These are phyloP conservation scores for Candida hungchunana DNA, from an alignment of 805 yeast genomes.

Conservation along the genomic window DNA sequence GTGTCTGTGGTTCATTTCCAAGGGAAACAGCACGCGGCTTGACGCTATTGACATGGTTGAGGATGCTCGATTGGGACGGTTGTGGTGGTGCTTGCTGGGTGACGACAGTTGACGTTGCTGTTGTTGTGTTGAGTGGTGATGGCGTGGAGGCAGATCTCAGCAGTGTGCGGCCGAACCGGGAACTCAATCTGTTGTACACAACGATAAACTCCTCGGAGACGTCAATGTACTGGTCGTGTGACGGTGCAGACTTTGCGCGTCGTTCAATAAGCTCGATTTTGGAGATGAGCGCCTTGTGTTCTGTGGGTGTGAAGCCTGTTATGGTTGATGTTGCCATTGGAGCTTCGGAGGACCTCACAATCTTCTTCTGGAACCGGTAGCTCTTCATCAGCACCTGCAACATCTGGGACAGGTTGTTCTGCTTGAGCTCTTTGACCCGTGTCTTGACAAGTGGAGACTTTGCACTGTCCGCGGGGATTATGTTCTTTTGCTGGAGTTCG, in stretches of 20 bases:
- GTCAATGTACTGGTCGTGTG: constrained; percentile 1
- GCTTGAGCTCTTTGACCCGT: constrained; percentile 12
- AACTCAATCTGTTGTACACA: constrained; percentile 7
- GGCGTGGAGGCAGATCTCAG: constrained; percentile 1
- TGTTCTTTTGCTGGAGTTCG: constrained; percentile 21
- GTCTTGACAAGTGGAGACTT: constrained; percentile 9
- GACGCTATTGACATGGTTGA: constrained; percentile 1
- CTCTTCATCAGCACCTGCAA: constrained; percentile 13
- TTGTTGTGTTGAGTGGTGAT: not conserved
- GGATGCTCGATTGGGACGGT: not conserved
- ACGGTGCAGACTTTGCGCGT: not conserved
- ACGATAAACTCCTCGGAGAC: constrained; percentile 13
- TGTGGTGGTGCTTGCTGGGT: not conserved
- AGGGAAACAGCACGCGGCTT: not conserved
- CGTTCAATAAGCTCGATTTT: constrained; percentile 7
- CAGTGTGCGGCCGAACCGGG: constrained; percentile 3
- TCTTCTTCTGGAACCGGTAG: constrained; percentile 16
- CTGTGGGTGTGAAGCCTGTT: not conserved
- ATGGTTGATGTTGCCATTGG: not conserved
- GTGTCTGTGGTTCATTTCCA: constrained; percentile 1
- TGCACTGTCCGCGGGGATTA: constrained; percentile 10
- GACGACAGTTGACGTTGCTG: not conserved
- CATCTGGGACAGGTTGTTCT: constrained; percentile 16
- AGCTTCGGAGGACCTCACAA: not conserved
- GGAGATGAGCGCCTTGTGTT: constrained; percentile 4